Evolutionary conservation across 495 filamentous ascomycete species (phyloP).

Genomic region (Penicillium lagena): DNA sequence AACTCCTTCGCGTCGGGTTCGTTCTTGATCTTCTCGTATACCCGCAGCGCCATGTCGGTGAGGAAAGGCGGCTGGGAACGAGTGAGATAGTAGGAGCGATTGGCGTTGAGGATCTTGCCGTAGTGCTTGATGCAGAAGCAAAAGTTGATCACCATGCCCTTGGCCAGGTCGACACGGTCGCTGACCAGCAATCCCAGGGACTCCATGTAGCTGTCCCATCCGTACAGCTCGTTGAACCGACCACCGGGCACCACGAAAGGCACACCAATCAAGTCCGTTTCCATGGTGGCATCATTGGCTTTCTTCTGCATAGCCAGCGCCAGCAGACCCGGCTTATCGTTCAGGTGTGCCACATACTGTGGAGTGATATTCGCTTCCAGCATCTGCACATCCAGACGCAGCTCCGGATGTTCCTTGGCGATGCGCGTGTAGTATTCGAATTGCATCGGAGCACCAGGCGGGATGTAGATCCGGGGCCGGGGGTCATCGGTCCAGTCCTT

Average conservation of each 20-base stretch:
- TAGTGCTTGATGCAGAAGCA: conserved; percentile 98
- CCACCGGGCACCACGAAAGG: conserved; percentile 96
- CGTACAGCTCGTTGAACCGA: conserved; percentile 95
- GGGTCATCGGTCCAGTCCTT: conserved; percentile 90
- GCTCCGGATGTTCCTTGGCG: conserved; percentile 65
- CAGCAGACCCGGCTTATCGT: conserved; percentile 78
- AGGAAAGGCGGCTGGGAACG: conserved; percentile 95
- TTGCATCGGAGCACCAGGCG: conserved; percentile 77
- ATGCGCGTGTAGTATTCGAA: conserved; percentile 79
- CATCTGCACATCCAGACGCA: conserved; percentile 78
- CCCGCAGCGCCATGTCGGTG: conserved; percentile 90
- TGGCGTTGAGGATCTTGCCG: conserved; percentile 95
- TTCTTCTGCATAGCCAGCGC: conserved; percentile 83
- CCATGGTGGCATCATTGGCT: conserved; percentile 54
- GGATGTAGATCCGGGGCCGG: conserved; percentile 86
- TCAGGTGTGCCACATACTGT: conserved; percentile 67
- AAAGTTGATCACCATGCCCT: conserved; percentile 91
- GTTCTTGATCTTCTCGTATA: conserved; percentile 80
- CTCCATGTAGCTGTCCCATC: conserved; percentile 98
- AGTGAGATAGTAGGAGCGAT: conserved; percentile 87
- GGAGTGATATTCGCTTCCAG: conserved; percentile 67
- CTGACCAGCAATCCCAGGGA: conserved; percentile 79
- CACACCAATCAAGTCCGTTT: conserved; percentile 64
- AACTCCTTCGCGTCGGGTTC: conserved; percentile 73
- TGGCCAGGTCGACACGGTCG: conserved; percentile 75